These are phyloP conservation scores for Suillus occidentalis DNA, from an alignment of 768 basidiomycete species.

Conservation along the genomic window DNA sequence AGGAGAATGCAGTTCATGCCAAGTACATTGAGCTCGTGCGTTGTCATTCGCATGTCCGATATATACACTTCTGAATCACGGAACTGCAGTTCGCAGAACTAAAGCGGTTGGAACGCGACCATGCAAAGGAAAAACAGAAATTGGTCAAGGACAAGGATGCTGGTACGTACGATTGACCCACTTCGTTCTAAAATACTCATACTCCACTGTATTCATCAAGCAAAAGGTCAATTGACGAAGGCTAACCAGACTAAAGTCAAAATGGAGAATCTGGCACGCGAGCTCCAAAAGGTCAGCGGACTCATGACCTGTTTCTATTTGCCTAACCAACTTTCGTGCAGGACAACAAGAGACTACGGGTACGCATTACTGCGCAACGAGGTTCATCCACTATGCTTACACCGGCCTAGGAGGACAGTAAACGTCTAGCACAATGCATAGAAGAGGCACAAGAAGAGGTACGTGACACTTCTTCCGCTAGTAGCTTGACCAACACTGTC, in stretches of 20 bases:
- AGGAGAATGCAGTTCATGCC: conserved; percentile 78
- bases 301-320: conserved; percentile 12
- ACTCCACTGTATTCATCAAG: conserved; percentile 37
- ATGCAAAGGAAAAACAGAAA: conserved; percentile 91
- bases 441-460: conserved; percentile 88
- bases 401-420: conserved; percentile 72
- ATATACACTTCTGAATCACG: conserved; percentile 16
- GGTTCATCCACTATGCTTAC: conserved; percentile 21
- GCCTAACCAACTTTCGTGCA: conserved; percentile 32
- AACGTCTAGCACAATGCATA: conserved; percentile 75
- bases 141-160: conserved; percentile 89
- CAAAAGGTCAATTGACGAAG: conserved; percentile 83
- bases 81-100: conserved; percentile 76
- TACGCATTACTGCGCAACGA: conserved; percentile 36
- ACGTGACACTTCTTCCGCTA: conserved; percentile 11
- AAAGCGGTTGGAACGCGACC: conserved; percentile 83
- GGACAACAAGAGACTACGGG: conserved; percentile 89
- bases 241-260: conserved; percentile 86
- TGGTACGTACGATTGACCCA: conserved; percentile 43
- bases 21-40: conserved; percentile 88
- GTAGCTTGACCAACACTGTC: conserved; percentile 5
- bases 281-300: conserved; percentile 75
- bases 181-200: conserved; percentile 16
- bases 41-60: conserved; percentile 20
- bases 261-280: conserved; percentile 87